Evolutionary conservation across 768 basidiomycete genomes (phyloP).

Genomic region (Leccinellum rugosiceps): DNA sequence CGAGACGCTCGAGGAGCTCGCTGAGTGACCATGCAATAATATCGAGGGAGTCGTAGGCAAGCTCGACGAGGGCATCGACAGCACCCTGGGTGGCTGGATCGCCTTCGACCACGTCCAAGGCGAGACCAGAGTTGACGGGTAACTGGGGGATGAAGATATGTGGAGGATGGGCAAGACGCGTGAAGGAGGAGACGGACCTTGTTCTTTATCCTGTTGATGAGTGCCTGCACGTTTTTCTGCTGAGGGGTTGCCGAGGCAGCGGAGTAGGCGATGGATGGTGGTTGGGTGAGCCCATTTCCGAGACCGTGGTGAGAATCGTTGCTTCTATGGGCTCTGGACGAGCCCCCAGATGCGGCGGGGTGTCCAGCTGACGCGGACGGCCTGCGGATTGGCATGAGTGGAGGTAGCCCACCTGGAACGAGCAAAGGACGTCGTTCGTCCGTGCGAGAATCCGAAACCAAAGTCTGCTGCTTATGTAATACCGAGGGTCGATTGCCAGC

Average conservation of each 20-base stretch:
- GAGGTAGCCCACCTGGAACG: slow-evolving; percentile 23
- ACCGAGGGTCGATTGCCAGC: background rate
- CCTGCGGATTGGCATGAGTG: slow-evolving; percentile 51
- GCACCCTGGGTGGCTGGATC: slow-evolving; percentile 75
- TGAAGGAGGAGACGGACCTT: slow-evolving; percentile 49
- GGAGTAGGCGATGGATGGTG: slow-evolving; percentile 37
- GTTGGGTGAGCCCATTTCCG: slow-evolving; percentile 31
- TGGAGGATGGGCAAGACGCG: background rate
- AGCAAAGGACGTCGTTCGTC: slow-evolving; percentile 9
- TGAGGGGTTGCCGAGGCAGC: slow-evolving; percentile 53
- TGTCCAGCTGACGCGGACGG: slow-evolving; percentile 57
- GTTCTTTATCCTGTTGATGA: slow-evolving; percentile 77
- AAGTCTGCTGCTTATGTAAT: slow-evolving; percentile 24
- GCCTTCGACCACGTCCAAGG: slow-evolving; percentile 68
- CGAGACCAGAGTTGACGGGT: slow-evolving; percentile 78
- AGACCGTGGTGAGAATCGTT: slow-evolving; percentile 56
- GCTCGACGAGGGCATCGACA: slow-evolving; percentile 75
- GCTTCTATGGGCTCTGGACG: slow-evolving; percentile 55
- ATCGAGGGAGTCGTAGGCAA: slow-evolving; percentile 73
- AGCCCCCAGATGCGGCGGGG: slow-evolving; percentile 30
- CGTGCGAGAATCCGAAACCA: slow-evolving; percentile 20
- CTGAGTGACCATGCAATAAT: slow-evolving; percentile 77
- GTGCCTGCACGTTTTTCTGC: slow-evolving; percentile 75
- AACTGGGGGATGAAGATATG: slow-evolving; percentile 45
- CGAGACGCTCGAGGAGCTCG: slow-evolving; percentile 73